A percentile compares a stretch with the other conserved stretches of the same genome.
phyloP scores from a whole-genome alignment of 2,329 filamentous ascomycete species.

The Fonsecaea monophora region DNA sequence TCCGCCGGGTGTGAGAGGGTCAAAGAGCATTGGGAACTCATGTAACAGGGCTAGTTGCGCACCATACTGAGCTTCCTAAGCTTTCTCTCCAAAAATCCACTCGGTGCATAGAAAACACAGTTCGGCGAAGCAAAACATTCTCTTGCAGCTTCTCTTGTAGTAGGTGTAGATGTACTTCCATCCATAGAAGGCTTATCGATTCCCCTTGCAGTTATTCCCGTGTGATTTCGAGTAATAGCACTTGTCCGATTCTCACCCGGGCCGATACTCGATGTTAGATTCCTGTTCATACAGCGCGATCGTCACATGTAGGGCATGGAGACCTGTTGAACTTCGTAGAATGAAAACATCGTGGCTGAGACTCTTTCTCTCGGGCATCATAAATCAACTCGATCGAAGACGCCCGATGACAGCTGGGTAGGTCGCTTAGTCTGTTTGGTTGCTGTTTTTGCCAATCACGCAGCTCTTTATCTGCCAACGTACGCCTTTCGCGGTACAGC shows the following conservation, averaged over 20 bases:
- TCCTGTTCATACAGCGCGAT: conserved; percentile 19
- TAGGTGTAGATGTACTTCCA: conserved; percentile 23
- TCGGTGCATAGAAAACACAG: conserved; percentile 24
- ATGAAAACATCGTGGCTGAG: conserved; percentile 12
- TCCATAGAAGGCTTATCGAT: not conserved
- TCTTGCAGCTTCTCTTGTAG: conserved; percentile 16
- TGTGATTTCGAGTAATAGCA: conserved; percentile 9
- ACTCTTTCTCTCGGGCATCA: conserved; percentile 25
- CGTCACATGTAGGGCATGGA: conserved; percentile 16
- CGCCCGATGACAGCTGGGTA: not conserved
- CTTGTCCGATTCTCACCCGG: conserved; percentile 23
- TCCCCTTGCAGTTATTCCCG: not conserved
- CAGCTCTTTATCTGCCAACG: conserved; percentile 20
- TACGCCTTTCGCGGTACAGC: conserved; percentile 16
- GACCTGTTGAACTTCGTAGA: conserved; percentile 21
- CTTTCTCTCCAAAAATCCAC: conserved; percentile 15
- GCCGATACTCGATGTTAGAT: conserved; percentile 9
- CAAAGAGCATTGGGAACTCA: conserved; percentile 16
- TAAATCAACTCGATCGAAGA: conserved; percentile 15
- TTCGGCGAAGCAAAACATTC: conserved; percentile 13
- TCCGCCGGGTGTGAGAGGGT: conserved; percentile 25
- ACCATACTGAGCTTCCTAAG: conserved; percentile 17
- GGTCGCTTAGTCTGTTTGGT: too few relatives aligned
- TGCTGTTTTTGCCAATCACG: conserved; percentile 8
- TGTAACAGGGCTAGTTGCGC: conserved; percentile 12